Conservation (phyloP, 306 rosid species). For the Luffa aegyptiaca region DNA sequence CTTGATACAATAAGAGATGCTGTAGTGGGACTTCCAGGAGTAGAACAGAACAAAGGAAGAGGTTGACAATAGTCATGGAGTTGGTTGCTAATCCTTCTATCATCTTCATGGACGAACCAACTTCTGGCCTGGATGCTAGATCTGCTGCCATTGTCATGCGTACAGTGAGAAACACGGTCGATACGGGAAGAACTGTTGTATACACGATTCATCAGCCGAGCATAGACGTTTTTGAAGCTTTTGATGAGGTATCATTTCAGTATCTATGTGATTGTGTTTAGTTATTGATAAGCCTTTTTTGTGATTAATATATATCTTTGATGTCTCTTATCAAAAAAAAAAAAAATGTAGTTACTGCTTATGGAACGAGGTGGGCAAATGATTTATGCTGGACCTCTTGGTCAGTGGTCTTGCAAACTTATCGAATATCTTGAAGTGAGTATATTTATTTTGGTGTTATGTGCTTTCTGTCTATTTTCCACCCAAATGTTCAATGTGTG, state of each 20-base stretch:
- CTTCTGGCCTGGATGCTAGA: constrained; percentile 41
- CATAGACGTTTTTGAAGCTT: constrained; percentile 33
- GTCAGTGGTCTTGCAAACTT: constrained; percentile 23
- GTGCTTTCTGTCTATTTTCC: background rate
- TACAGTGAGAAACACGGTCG: constrained; percentile 33
- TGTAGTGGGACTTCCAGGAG: constrained; percentile 28
- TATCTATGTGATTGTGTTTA: background rate
- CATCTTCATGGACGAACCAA: constrained; percentile 40
- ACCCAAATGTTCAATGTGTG: background rate
- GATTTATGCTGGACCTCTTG: constrained; percentile 31
- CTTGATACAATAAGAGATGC: constrained; percentile 27
- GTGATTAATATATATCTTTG: too few relatives aligned
- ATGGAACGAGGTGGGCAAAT: constrained; percentile 37
- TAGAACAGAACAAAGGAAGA: constrained; percentile 35
- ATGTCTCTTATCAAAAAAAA: too few relatives aligned
- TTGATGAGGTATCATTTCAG: constrained; percentile 24
- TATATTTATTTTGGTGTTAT: background rate
- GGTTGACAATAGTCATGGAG: constrained; percentile 35
- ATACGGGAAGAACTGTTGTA: constrained; percentile 34
- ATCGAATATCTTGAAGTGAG: constrained; percentile 32
- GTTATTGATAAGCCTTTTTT: too few relatives aligned
- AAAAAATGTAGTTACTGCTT: constrained; percentile 22
- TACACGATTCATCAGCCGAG: constrained; percentile 43
- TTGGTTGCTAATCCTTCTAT: constrained; percentile 36
- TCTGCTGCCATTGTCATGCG: constrained; percentile 43